Conservation (phyloP, 2,329 filamentous ascomycete species). For the Penicillium vulpinum region DNA sequence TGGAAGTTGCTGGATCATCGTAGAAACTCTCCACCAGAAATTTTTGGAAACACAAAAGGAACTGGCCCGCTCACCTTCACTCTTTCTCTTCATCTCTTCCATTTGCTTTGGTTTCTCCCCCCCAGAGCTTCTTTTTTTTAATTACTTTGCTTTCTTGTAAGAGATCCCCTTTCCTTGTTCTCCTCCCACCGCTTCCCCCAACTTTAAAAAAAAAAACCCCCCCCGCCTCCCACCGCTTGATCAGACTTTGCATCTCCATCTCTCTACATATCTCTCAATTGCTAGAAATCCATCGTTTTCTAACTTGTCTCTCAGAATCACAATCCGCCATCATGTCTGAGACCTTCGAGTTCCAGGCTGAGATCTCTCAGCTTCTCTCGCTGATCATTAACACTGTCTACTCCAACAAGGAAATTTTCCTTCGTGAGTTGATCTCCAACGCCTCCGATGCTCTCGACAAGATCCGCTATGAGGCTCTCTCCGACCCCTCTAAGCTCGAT, state of each 20-base stretch:
- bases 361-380: constrained; percentile 99
- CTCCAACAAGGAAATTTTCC: constrained; percentile 99
- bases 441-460: constrained; percentile 99
- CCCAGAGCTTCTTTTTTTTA: constrained; percentile 24
- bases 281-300: not conserved
- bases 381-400: constrained; percentile 99
- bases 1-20: constrained; percentile 44
- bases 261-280: constrained; percentile 1
- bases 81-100: constrained; percentile 16
- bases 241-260: constrained; percentile 12
- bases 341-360: constrained; percentile 99
- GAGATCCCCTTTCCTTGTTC: constrained; percentile 11
- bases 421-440: constrained; percentile 98
- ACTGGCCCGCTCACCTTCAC: constrained; percentile 20
- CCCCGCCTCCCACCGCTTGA: constrained; percentile 9
- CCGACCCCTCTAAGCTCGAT: constrained; percentile 96
- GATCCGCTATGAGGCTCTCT: constrained; percentile 98
- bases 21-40: constrained; percentile 38
- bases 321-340: constrained; percentile 70
- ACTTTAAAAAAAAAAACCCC: constrained; percentile 1
- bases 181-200: constrained; percentile 13
- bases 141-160: constrained; percentile 15
- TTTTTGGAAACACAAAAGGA: constrained; percentile 35
- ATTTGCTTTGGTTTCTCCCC: constrained; percentile 22
- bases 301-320: constrained; percentile 11